Evolutionary conservation across 306 rosid genomes (phyloP).

Genomic region (Inga oerstediana): DNA sequence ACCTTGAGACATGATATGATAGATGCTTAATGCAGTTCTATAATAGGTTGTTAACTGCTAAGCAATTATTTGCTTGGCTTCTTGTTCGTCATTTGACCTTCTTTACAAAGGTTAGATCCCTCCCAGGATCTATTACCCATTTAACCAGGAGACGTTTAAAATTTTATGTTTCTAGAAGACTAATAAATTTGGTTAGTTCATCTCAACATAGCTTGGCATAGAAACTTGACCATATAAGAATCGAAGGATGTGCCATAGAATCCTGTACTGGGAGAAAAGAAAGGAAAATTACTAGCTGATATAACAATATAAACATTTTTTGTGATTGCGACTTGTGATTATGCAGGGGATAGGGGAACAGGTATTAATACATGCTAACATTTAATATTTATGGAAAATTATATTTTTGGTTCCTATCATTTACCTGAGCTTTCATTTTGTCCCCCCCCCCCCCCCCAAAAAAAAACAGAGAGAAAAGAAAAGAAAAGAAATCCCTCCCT

Average conservation of each 20-base stretch:
- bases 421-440: neutral
- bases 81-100: neutral
- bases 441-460: too few relatives aligned
- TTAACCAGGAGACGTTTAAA: neutral
- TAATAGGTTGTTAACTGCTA: neutral
- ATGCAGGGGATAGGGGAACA: neutral
- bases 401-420: neutral
- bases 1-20: neutral
- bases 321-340: neutral
- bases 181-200: neutral
- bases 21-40: neutral
- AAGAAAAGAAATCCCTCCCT: neutral
- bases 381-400: neutral
- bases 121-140: neutral
- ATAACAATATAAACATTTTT: neutral
- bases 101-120: slow-evolving; percentile 16
- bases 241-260: neutral
- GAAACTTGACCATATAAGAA: neutral
- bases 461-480: too few relatives aligned
- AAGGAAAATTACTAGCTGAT: neutral
- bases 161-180: neutral
- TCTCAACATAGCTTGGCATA: neutral
- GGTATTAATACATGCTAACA: neutral
- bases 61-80: neutral
- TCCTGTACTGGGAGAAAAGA: neutral